These are phyloP conservation scores for Neostapfia colusana DNA, from an alignment of 176 grass and related monocot species.

Conservation along the genomic window DNA sequence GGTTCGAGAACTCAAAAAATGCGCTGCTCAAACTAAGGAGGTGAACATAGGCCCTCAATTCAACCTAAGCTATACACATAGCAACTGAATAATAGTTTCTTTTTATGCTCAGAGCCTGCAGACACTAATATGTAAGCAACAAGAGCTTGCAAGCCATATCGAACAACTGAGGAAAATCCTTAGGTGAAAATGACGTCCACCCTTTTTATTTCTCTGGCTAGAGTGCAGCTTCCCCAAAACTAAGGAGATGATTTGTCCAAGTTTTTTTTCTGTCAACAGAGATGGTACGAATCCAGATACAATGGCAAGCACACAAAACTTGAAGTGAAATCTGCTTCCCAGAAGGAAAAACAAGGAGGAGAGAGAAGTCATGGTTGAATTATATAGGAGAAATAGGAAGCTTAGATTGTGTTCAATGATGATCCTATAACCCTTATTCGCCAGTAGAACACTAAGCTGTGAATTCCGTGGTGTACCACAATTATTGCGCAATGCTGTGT, in stretches of 20 bases:
- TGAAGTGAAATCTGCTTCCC: neutral
- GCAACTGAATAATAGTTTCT: conserved; percentile 17
- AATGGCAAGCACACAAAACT: conserved; percentile 3
- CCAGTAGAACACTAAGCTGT: neutral
- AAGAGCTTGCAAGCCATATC: conserved; percentile 60
- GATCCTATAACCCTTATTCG: neutral
- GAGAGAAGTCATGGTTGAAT: neutral
- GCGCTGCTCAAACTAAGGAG: conserved; percentile 54
- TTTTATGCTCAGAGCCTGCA: conserved; percentile 54
- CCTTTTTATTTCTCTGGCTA: conserved; percentile 11
- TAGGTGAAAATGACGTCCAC: conserved; percentile 39
- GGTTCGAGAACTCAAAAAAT: conserved; percentile 62
- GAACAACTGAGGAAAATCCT: conserved; percentile 59
- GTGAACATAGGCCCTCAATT: conserved; percentile 40
- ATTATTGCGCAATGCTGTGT: neutral
- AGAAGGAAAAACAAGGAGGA: neutral
- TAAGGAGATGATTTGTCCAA: neutral
- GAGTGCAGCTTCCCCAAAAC: neutral
- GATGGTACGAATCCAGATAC: conserved; percentile 3
- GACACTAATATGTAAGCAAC: conserved; percentile 59
- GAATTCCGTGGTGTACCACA: neutral
- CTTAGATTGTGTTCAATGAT: neutral
- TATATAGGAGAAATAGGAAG: conserved; percentile 4
- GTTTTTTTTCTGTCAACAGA: conserved; percentile 20
- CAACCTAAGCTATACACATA: neutral